Conservation (phyloP, 345 rosid species). For the Orychophragmus violaceus region DNA sequence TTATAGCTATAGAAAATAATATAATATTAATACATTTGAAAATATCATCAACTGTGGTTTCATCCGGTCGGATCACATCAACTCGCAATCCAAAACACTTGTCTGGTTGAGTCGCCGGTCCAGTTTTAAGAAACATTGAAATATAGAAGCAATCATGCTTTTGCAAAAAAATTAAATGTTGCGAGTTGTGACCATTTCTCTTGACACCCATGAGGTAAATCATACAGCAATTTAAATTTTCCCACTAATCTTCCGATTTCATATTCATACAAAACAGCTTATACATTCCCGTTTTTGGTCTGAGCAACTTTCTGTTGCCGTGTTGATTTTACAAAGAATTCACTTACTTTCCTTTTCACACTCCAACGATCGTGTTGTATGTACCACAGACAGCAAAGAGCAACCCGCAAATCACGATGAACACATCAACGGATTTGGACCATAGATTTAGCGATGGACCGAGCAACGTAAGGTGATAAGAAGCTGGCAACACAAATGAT, state of each 20-base stretch:
- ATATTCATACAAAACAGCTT: neutral
- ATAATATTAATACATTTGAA: too few relatives aligned
- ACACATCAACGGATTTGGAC: slow-evolving; percentile 54
- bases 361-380: slow-evolving; percentile 51
- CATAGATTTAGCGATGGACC: slow-evolving; percentile 54
- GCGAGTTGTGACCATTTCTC: neutral
- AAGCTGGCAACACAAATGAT: slow-evolving; percentile 79
- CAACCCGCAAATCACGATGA: slow-evolving; percentile 57
- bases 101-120: too few relatives aligned
- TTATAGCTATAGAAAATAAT: too few relatives aligned
- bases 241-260: neutral
- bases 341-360: slow-evolving; percentile 11
- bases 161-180: neutral
- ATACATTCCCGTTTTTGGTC: neutral
- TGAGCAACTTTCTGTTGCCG: neutral
- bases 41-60: too few relatives aligned
- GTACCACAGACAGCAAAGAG: slow-evolving; percentile 71
- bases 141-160: neutral
- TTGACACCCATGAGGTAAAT: neutral
- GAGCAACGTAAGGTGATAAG: slow-evolving; percentile 58
- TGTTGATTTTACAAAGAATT: neutral
- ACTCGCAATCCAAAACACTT: too few relatives aligned
- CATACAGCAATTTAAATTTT: slow-evolving; percentile 8
- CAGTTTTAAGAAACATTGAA: too few relatives aligned
- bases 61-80: too few relatives aligned